Evolutionary conservation across 352 stramenopile species (phyloP), one percentile per base, ranked within the genome.

Genomic region (Blastocystis sp.): DNA sequence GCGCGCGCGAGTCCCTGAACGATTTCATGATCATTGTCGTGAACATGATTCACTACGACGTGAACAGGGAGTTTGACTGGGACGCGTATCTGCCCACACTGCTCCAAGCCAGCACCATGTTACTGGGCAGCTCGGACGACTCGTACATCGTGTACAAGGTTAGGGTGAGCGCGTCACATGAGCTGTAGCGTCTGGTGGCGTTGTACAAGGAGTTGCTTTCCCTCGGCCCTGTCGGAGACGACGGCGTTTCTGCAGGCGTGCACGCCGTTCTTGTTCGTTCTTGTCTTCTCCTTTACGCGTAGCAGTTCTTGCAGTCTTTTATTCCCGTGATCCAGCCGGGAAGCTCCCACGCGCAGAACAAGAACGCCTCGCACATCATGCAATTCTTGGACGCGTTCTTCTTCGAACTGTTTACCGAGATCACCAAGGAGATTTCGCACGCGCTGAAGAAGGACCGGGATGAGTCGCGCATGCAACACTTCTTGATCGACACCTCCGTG

Each of bases 271-370:
- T 85, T 4, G 74, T 85, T 24, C 9, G 31, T 2, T 10, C 33
- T 13, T 39, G 35, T 3, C 4, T 19, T 9, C 33, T 10, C 31
- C n/a, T 24, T 85, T 0, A 85, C 39, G n/a, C 6, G 16, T 67
- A 85, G 74, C 24, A 33, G 26, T n/a, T 67, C 13, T 31, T 85
- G 6, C 41, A 63, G 2, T n/a, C 4, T 26, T 51, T 50, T 21
- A 31, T 85, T 0, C 51, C 74, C 3, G 16, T 67, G 9, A 37
- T 85, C 24, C 41, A 85, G 60, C 74, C 74, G 26, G 74, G 74
- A 0, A 69, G 24, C n/a, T 39, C 31, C 3, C 29, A 31, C 3
- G n/a, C 10, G 45, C 45, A 55, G 45, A 55, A 55, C 6, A 16
- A 55, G 45, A 16, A 55, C 0, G 45, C 45, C 16, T 16, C 45